These are phyloP conservation scores for Zymoseptoria brevis DNA, from an alignment of 2,329 filamentous ascomycete genomes.

Conservation along the genomic window DNA sequence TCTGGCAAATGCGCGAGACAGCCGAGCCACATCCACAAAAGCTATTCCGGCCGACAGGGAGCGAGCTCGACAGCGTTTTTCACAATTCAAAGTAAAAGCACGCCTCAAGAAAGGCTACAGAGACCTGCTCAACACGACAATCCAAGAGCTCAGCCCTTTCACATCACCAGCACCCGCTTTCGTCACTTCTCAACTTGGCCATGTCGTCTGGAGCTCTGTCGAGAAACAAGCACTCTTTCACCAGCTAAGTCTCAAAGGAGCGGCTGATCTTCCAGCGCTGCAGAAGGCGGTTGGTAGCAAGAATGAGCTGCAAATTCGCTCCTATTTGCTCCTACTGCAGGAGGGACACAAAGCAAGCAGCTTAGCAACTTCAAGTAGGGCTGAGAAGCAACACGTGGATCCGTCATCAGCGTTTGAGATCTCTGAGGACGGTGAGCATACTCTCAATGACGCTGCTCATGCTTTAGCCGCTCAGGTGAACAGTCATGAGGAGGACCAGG, in stretches of 20 bases:
- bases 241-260: slow-evolving; percentile 56
- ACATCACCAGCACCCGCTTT: neutral
- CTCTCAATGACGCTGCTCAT: slow-evolving; percentile 62
- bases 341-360: slow-evolving; percentile 35
- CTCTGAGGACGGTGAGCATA: slow-evolving; percentile 53
- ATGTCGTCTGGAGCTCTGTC: slow-evolving; percentile 57
- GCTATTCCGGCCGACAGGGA: slow-evolving; percentile 5
- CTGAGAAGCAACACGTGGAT: slow-evolving; percentile 44
- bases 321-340: slow-evolving; percentile 59
- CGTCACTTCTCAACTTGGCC: slow-evolving; percentile 54
- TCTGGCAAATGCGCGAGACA: neutral
- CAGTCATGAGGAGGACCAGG: slow-evolving; percentile 50
- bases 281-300: slow-evolving; percentile 60
- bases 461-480: slow-evolving; percentile 58
- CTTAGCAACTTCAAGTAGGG: slow-evolving; percentile 29
- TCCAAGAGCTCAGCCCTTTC: slow-evolving; percentile 37
- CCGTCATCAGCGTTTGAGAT: slow-evolving; percentile 68
- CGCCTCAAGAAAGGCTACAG: slow-evolving; percentile 32
- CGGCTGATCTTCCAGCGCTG: slow-evolving; percentile 54
- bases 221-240: slow-evolving; percentile 69
- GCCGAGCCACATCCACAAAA: neutral
- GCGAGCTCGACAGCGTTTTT: slow-evolving; percentile 5
- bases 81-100: slow-evolving; percentile 5
- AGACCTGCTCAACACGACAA: slow-evolving; percentile 48
- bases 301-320: slow-evolving; percentile 62